Evolutionary conservation across 257 asterid species (phyloP), one percentile per base, ranked within the genome.

Genomic region (Lycium barbarum): DNA sequence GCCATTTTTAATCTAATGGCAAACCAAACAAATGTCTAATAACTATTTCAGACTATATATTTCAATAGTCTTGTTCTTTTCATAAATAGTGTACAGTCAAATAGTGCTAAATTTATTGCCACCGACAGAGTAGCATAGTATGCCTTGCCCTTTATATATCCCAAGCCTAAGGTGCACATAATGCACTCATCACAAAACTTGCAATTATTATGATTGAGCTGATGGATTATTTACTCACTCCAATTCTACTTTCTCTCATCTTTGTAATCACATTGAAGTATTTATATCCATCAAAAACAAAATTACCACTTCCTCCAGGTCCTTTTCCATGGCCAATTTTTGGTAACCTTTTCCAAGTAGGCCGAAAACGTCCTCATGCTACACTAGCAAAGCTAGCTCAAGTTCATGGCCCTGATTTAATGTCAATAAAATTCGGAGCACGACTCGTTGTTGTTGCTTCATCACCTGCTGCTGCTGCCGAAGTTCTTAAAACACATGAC

Each of bases 291-390:
- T 22, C 62, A 49, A 74, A 74, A 49, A 47, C 58, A 47, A 20
- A 73, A 5, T 20, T 73, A 10, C 59, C 80, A 2, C 81, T 74
- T 74, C 81, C 81, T 22, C 62, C 62, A 22, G 81, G 81, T 51
- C 62, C 45, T 12, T 68, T 68, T 15, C n/a, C 51, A 68, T 68
- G 22, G 49, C 51, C 51, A 36, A 36, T 68, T 68, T 9, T 68
- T 7, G 76, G 76, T 6, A 68, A 68, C n/a, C 51, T 36, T 49
- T 74, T 74, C 43, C 81, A 74, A 49, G 18, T 74, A 6, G 62
- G 81, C 49, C 49, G 62, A 74, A 74, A 47, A 74, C 45, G 45
- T 3, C 62, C 62, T 49, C 81, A 49, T 74, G 62, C 81, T 51
- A 1, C 81, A 22, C 81, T 74, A 11, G 81, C 81, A 49, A 74